Percentiles rank a stretch among this genome's conserved stretches.
Conservation (phyloP, 192 early-diverging fungal species). For the Obelidium mucronatum region DNA sequence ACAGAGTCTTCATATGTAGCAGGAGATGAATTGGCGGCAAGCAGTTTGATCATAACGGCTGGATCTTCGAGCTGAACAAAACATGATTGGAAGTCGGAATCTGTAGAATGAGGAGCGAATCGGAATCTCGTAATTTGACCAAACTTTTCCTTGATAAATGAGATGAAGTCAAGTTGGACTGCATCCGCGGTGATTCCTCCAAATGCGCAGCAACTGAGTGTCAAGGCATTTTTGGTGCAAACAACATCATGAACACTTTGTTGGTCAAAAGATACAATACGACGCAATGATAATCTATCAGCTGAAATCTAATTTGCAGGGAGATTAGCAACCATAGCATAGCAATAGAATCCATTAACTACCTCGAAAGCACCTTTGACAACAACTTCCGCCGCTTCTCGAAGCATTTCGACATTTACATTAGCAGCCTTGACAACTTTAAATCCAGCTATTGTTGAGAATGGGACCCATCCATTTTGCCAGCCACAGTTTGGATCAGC, state of each 20-base stretch:
- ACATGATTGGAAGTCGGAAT: background rate
- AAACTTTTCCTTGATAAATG: background rate
- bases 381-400: background rate
- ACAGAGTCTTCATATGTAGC: conserved; percentile 11
- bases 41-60: conserved; percentile 5
- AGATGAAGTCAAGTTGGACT: conserved; percentile 10
- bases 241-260: background rate
- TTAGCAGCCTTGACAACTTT: background rate
- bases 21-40: background rate
- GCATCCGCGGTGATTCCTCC: background rate
- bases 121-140: background rate
- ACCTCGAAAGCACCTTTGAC: conserved; percentile 3
- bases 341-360: background rate
- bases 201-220: background rate
- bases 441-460: background rate
- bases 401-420: background rate
- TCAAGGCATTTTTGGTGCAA: background rate
- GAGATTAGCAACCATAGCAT: background rate
- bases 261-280: conserved; percentile 2
- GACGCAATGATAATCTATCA: background rate
- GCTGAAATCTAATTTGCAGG: background rate
- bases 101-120: background rate
- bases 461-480: conserved; percentile 9
- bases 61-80: conserved; percentile 15
- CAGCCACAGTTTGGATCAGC: background rate